phyloP scores from a whole-genome alignment of 2,329 filamentous ascomycete species.

The Aspergillus persii region DNA sequence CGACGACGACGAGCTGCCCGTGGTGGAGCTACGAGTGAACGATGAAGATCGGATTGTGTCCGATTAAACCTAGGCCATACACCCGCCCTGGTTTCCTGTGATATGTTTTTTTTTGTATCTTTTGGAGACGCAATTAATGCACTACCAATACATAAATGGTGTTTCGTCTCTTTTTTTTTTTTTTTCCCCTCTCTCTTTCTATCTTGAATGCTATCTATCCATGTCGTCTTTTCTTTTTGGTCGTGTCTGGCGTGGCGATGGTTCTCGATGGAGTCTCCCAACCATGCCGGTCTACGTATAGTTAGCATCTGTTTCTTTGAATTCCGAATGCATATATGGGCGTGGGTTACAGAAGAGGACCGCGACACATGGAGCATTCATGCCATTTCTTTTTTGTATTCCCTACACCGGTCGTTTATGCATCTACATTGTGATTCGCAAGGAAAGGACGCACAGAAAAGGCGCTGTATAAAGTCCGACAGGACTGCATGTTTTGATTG shows the following conservation, averaged over 20 bases:
- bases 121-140: conserved; percentile 14
- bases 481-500: not conserved
- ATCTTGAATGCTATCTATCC: not conserved
- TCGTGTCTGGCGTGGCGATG: not conserved
- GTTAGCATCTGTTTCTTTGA: not conserved
- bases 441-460: not conserved
- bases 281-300: not conserved
- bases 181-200: too few species aligned
- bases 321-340: not conserved
- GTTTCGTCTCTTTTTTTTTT: not conserved
- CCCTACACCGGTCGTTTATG: not conserved
- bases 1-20: conserved; percentile 36
- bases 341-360: not conserved
- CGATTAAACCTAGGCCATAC: conserved; percentile 6
- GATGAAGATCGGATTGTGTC: conserved; percentile 32
- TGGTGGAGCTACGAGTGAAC: conserved; percentile 41
- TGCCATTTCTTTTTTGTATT: not conserved
- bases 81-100: conserved; percentile 1
- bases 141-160: conserved; percentile 9
- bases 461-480: not conserved
- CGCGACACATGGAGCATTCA: not conserved
- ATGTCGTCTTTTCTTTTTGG: not conserved
- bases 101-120: conserved; percentile 4
- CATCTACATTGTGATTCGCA: not conserved
- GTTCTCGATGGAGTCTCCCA: not conserved